Conservation (phyloP, 306 rosid species). For the Inga leiocalycina region DNA sequence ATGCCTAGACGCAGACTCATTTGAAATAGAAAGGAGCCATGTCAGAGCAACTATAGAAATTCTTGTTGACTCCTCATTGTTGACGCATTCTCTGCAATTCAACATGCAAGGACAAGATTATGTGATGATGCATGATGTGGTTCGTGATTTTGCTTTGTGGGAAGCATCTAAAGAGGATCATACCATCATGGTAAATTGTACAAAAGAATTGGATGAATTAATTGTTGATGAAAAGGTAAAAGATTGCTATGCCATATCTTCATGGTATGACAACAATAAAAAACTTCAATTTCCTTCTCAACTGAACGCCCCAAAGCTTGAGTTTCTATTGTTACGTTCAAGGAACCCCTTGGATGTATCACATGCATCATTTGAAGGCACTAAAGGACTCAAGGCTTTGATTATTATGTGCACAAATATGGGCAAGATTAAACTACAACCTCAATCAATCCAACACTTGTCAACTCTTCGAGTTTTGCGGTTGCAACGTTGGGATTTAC, state of each 20-base stretch:
- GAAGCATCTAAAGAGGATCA: background rate
- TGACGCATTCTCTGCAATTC: background rate
- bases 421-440: rapidly evolving
- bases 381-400: background rate
- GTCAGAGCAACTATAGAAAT: background rate
- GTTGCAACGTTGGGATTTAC: rapidly evolving
- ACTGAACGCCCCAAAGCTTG: slow-evolving; percentile 1
- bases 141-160: background rate
- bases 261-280: background rate
- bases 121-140: background rate
- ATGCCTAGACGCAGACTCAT: background rate
- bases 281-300: background rate
- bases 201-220: background rate
- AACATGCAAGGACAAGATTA: rapidly evolving
- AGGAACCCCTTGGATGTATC: rapidly evolving
- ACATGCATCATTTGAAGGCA: background rate
- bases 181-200: background rate
- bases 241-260: background rate
- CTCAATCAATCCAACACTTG: background rate
- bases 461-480: background rate
- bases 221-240: too few relatives aligned
- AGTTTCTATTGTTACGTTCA: background rate
- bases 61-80: background rate
- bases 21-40: background rate
- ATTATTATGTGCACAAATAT: rapidly evolving